phyloP scores from a whole-genome alignment of 805 yeast genomes.

The Tetrapisispora taiwanensis region DNA sequence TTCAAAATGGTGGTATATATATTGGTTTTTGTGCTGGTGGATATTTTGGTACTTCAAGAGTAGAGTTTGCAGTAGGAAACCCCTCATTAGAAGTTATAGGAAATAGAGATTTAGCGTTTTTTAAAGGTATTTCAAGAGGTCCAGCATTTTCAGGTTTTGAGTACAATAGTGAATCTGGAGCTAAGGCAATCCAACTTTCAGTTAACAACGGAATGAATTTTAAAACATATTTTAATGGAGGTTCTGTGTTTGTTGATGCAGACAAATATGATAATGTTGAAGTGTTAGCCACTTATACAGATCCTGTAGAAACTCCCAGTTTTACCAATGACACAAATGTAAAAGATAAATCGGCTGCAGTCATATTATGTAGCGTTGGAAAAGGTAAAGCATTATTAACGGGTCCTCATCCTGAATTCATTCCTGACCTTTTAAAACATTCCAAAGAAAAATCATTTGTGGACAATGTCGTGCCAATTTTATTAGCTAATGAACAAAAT shows the following conservation, averaged over 20 bases:
- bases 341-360: conserved; percentile 49
- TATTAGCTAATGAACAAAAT: conserved; percentile 35
- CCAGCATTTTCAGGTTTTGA: conserved; percentile 70
- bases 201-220: conserved; percentile 30
- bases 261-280: conserved; percentile 49
- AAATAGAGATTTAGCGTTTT: conserved; percentile 67
- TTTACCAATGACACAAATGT: conserved; percentile 23
- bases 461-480: conserved; percentile 29
- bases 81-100: conserved; percentile 73
- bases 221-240: conserved; percentile 71
- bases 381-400: conserved; percentile 65
- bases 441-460: conserved; percentile 26
- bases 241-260: conserved; percentile 76
- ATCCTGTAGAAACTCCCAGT: conserved; percentile 41
- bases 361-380: conserved; percentile 51
- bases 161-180: conserved; percentile 69
- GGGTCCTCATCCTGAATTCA: conserved; percentile 88
- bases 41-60: conserved; percentile 62
- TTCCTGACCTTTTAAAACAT: conserved; percentile 41
- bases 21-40: conserved; percentile 96
- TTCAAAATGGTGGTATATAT: conserved; percentile 65
- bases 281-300: conserved; percentile 60
- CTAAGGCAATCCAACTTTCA: conserved; percentile 44
- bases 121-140: conserved; percentile 78
- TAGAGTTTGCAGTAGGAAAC: conserved; percentile 78